Conservation (phyloP, 768 basidiomycete genomes). For the Lepiota brunneoincarnata region DNA sequence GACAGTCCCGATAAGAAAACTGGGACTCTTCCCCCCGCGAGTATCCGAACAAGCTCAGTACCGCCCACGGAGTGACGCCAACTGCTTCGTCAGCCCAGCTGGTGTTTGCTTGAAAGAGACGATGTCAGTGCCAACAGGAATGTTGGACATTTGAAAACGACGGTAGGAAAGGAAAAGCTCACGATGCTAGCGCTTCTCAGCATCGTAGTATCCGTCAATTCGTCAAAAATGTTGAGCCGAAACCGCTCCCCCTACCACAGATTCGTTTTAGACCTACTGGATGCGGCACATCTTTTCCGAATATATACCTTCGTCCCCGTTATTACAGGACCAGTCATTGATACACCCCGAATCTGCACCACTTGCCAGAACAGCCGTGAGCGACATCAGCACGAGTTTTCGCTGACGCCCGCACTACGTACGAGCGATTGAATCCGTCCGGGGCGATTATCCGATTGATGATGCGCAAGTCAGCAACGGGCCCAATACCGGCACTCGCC, state of each 20-base stretch:
- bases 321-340: slow-evolving; percentile 21
- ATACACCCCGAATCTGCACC: slow-evolving; percentile 21
- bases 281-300: too few relatives aligned
- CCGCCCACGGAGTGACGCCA: slow-evolving; percentile 28
- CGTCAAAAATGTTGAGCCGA: slow-evolving; percentile 44
- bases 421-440: slow-evolving; percentile 45
- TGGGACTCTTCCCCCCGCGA: background rate
- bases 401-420: slow-evolving; percentile 11
- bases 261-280: too few relatives aligned
- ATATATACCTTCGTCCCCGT: too few relatives aligned
- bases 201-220: slow-evolving; percentile 48
- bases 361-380: slow-evolving; percentile 30
- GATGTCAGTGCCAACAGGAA: slow-evolving; percentile 43
- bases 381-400: background rate
- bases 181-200: slow-evolving; percentile 49
- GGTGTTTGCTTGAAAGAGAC: slow-evolving; percentile 33
- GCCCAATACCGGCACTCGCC: slow-evolving; percentile 24
- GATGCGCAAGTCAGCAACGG: slow-evolving; percentile 32
- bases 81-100: slow-evolving; percentile 40
- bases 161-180: slow-evolving; percentile 14
- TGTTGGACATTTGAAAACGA: background rate
- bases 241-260: slow-evolving; percentile 37
- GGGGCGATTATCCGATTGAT: slow-evolving; percentile 42
- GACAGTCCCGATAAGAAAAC: background rate
- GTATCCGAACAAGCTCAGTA: background rate